Percentiles rank a stretch among this genome's conserved stretches.
Evolutionary conservation across 768 basidiomycete species (phyloP).

Genomic region (Auricularia sp.): DNA sequence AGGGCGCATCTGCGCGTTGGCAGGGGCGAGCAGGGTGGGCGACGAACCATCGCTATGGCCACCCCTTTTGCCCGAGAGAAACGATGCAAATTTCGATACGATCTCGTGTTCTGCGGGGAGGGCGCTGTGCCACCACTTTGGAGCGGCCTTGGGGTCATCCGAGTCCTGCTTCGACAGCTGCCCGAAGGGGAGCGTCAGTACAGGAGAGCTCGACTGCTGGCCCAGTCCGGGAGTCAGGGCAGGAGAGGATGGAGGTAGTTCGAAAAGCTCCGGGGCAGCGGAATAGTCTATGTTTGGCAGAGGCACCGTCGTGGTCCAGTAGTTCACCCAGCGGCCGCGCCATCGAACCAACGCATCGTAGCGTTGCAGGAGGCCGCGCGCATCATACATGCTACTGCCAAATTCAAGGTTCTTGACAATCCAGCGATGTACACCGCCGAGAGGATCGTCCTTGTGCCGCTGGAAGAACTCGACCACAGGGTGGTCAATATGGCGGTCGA

Average conservation of each 20-base stretch:
- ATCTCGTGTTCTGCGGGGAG: slow-evolving; percentile 1
- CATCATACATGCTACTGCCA: slow-evolving; percentile 49
- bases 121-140: neutral
- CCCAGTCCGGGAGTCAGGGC: slow-evolving; percentile 1
- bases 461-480: slow-evolving; percentile 38
- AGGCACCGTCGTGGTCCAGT: slow-evolving; percentile 41
- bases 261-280: neutral
- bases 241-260: neutral
- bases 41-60: slow-evolving; percentile 13
- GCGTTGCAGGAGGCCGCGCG: slow-evolving; percentile 36
- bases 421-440: slow-evolving; percentile 40
- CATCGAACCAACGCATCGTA: slow-evolving; percentile 38
- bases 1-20: slow-evolving; percentile 2
- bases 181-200: neutral
- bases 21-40: slow-evolving; percentile 5
- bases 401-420: slow-evolving; percentile 48
- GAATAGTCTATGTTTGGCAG: neutral
- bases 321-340: slow-evolving; percentile 44
- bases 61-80: slow-evolving; percentile 12
- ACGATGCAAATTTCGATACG: slow-evolving; percentile 8
- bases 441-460: slow-evolving; percentile 43
- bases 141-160: slow-evolving; percentile 9
- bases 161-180: slow-evolving; percentile 1
- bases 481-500: slow-evolving; percentile 33
- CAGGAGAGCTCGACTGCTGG: neutral